Evolutionary conservation across 169 alveolate species (phyloP).

Genomic region (Babesia ovis): DNA sequence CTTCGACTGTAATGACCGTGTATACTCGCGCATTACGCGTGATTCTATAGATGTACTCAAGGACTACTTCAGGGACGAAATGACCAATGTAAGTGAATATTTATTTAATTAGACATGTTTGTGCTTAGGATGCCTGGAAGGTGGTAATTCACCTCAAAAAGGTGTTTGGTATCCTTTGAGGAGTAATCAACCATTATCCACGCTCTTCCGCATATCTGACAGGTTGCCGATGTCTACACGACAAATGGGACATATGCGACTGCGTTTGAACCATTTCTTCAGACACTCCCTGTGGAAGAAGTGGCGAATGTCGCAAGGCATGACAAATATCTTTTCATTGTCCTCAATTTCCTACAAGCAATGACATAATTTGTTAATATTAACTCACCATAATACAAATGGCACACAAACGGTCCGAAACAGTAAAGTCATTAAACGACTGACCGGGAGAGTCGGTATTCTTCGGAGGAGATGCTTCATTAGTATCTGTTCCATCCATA

Average conservation of each 20-base stretch:
- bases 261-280: slow-evolving; percentile 71
- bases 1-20: slow-evolving; percentile 88
- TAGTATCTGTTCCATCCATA: not conserved
- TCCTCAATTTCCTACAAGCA: slow-evolving; percentile 56
- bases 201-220: slow-evolving; percentile 4
- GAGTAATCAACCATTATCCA: not conserved
- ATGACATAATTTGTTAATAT: not conserved
- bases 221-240: slow-evolving; percentile 68
- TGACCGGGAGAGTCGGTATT: not conserved
- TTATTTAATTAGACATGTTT: not conserved
- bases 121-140: slow-evolving; percentile 94
- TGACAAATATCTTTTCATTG: slow-evolving; percentile 66
- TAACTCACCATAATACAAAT: slow-evolving; percentile 37
- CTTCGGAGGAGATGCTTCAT: not conserved
- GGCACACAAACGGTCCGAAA: slow-evolving; percentile 25
- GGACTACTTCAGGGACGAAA: slow-evolving; percentile 92
- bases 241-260: slow-evolving; percentile 78
- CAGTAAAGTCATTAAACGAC: not conserved
- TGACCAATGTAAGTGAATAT: slow-evolving; percentile 71
- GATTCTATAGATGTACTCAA: slow-evolving; percentile 93
- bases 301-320: slow-evolving; percentile 80
- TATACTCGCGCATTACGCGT: slow-evolving; percentile 89
- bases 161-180: slow-evolving; percentile 76
- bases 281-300: slow-evolving; percentile 74
- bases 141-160: slow-evolving; percentile 86